phyloP scores from a whole-genome alignment of 2,329 filamentous ascomycete species.

The Alternaria alternata region DNA sequence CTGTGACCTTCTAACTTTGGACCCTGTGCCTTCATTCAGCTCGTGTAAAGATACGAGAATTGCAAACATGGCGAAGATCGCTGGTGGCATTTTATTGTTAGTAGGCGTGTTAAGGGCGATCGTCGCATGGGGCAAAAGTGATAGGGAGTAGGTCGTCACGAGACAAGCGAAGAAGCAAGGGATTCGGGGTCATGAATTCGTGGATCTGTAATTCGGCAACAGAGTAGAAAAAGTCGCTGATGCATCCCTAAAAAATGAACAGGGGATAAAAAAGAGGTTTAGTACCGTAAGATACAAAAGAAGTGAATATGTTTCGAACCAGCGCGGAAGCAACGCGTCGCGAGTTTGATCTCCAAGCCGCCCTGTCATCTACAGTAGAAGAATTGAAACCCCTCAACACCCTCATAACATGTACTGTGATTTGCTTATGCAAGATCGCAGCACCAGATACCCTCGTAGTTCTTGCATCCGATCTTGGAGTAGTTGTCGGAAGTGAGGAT shows the following conservation, averaged over 20 bases:
- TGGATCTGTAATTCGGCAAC: constrained; percentile 18
- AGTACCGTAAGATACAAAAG: constrained; percentile 27
- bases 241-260: constrained; percentile 7
- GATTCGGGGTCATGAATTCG: constrained; percentile 15
- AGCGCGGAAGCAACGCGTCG: constrained; percentile 19
- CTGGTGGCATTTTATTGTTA: neutral
- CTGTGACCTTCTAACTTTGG: constrained; percentile 4
- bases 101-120: neutral
- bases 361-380: constrained; percentile 19
- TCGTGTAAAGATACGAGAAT: neutral
- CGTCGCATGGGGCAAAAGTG: neutral
- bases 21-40: neutral
- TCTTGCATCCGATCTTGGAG: constrained; percentile 42
- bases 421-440: constrained; percentile 43
- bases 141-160: neutral
- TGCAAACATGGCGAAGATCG: neutral
- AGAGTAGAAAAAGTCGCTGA: constrained; percentile 11
- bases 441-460: constrained; percentile 37
- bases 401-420: neutral
- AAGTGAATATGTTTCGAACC: constrained; percentile 20
- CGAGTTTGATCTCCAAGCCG: constrained; percentile 23
- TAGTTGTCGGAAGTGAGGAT: constrained; percentile 38
- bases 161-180: neutral
- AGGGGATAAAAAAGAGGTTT: constrained; percentile 20
- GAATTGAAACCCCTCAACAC: constrained; percentile 3